Evolutionary conservation across 1,139 yeast genomes (phyloP).

Genomic region (Sugiyamaella pinicola): DNA sequence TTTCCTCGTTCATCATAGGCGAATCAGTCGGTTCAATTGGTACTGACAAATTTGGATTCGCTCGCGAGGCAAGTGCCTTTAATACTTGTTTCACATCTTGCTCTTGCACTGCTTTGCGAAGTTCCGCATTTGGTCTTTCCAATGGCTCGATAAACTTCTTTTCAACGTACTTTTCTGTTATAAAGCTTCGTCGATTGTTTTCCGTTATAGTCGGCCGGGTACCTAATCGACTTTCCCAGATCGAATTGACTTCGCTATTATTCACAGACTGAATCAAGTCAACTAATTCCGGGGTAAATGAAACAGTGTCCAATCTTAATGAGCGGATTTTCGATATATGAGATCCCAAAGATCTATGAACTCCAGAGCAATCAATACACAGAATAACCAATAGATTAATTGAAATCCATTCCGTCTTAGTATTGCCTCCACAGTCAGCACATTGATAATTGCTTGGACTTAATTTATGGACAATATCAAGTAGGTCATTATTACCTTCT

Average conservation of each 20-base stretch:
- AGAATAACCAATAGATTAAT: constrained; percentile 70
- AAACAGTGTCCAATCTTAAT: constrained; percentile 67
- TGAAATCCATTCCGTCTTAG: constrained; percentile 84
- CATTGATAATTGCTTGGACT: constrained; percentile 66
- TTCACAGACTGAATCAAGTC: constrained; percentile 62
- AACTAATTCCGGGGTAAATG: constrained; percentile 67
- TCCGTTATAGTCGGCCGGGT: constrained; percentile 47
- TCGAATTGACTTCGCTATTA: constrained; percentile 61
- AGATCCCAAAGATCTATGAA: constrained; percentile 74
- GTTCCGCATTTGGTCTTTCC: constrained; percentile 42
- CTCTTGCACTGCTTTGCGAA: constrained; percentile 42
- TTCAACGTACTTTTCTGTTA: constrained; percentile 48
- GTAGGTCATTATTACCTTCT: constrained; percentile 11
- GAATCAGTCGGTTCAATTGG: constrained; percentile 26
- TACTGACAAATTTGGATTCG: constrained; percentile 41
- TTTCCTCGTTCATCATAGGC: constrained; percentile 21
- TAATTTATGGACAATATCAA: constrained; percentile 28
- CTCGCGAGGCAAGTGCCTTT: constrained; percentile 47
- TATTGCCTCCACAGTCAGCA: constrained; percentile 73
- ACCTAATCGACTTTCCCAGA: constrained; percentile 52
- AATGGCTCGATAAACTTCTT: constrained; percentile 42
- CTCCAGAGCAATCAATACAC: constrained; percentile 79
- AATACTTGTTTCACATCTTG: constrained; percentile 40
- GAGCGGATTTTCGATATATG: constrained; percentile 78
- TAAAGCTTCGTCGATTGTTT: constrained; percentile 43